Conservation (phyloP, 2,329 filamentous ascomycete genomes). For the Sporothrix euskadiensis region DNA sequence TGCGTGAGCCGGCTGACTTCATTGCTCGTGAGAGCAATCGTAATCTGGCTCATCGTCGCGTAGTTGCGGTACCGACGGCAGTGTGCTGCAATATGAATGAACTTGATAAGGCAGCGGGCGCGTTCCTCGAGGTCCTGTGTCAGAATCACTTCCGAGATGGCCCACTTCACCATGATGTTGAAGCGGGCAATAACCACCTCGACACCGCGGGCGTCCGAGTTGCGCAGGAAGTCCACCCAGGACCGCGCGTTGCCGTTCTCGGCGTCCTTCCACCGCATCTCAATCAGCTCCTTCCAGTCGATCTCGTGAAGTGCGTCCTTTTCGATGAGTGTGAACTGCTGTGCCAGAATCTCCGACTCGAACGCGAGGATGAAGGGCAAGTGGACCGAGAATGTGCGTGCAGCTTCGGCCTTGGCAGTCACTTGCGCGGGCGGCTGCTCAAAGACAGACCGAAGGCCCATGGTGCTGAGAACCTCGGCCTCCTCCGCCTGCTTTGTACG, state of each 20-base stretch:
- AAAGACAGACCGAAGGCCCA: conserved; percentile 31
- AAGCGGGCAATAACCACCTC: conserved; percentile 84
- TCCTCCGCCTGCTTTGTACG: conserved; percentile 10
- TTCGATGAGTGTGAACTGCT: conserved; percentile 83
- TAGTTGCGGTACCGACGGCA: conserved; percentile 78
- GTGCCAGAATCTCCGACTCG: conserved; percentile 74
- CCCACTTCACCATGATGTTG: conserved; percentile 88
- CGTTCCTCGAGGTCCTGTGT: conserved; percentile 72
- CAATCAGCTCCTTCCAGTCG: conserved; percentile 84
- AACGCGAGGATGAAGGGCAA: conserved; percentile 80
- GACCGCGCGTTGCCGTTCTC: conserved; percentile 66
- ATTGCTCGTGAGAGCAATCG: conserved; percentile 72
- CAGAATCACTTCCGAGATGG: conserved; percentile 74
- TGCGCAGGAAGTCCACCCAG: conserved; percentile 79
- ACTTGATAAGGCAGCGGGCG: conserved; percentile 75
- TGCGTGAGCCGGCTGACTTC: conserved; percentile 67
- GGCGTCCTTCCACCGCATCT: conserved; percentile 76
- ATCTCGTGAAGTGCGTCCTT: conserved; percentile 84
- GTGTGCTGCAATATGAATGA: conserved; percentile 76
- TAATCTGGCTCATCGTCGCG: conserved; percentile 78
- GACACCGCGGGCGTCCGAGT: conserved; percentile 70
- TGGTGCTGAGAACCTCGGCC: conserved; percentile 37
- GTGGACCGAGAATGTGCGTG: conserved; percentile 55
- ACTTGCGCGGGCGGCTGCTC: conserved; percentile 41
- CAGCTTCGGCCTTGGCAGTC: conserved; percentile 34